Base-by-base conservation (phyloP, 148 eudicot species). In the Arbutus unedo region DNA sequence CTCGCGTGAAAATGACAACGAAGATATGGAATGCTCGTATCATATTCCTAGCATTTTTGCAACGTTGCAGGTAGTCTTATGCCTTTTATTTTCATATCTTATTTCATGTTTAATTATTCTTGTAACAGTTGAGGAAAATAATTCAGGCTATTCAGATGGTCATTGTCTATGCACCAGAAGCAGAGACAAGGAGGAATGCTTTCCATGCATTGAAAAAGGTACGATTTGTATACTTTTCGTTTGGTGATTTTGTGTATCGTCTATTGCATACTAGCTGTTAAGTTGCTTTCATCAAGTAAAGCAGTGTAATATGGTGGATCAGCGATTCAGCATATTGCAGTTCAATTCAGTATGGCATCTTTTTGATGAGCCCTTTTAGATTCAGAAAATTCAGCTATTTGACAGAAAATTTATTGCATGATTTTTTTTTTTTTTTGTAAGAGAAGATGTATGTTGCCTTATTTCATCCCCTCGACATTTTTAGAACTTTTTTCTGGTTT, bases 161-260 rank as follows among this genome's bases (percentile, higher is more conserved):
- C 62, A 86, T 97, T 82, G 92, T 94, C 87, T 84, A 83, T 88
- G 91, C 99, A 81, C 89, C 99, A 78, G 94, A 93, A 87, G 83
- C 91, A 21, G 90, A 54, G 75, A 82, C 86, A 74, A 89, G 94
- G 90, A 94, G 89, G 89, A 87, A 76, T 73, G 91, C 98, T 83
- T 92, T 93, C 82, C 85, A 82, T 83, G 92, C 96, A 74, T 85
- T 94, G 79, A 96, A 89, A 82, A 93, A 89, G 94, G 99, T 93
- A 87, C 49, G 64, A 13, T 83, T 71, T 56, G 8, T 48, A 38
- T 49, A 25, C 79, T 80, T 79, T 85, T 53, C 43, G 41, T 54
- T 45, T 60, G 11, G 41, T 75, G 51, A 72, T 68, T 18, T 41
- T 75, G 48, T 73, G 21, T 38, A 5, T 50, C 18, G 56, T 66